These are phyloP conservation scores for Russula vinacea DNA, from an alignment of 768 basidiomycete genomes.

Conservation along the genomic window DNA sequence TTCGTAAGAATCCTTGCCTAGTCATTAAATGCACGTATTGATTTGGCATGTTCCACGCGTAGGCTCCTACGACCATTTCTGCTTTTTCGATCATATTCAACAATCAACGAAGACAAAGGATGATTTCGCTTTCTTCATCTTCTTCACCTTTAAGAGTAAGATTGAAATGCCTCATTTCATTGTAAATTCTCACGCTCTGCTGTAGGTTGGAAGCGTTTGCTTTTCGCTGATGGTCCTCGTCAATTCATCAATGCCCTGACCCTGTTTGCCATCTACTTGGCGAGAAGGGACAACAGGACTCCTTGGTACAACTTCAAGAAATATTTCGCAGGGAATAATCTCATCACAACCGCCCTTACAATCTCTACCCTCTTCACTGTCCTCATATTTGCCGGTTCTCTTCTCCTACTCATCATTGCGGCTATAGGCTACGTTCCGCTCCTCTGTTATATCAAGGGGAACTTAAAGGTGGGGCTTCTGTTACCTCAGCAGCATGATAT, in stretches of 20 bases:
- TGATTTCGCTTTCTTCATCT: conserved; percentile 98
- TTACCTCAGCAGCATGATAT: conserved; percentile 1
- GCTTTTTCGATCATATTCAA: conserved; percentile 95
- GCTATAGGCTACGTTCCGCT: conserved; percentile 91
- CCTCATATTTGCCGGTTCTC: conserved; percentile 78
- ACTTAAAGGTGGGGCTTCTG: conserved; percentile 69
- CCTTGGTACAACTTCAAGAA: conserved; percentile 68
- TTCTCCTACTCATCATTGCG: conserved; percentile 77
- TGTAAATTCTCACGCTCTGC: conserved; percentile 9
- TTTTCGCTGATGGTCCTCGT: conserved; percentile 93
- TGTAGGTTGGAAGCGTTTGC: conserved; percentile 79
- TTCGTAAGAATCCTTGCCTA: conserved; percentile 55
- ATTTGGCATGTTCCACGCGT: conserved; percentile 6
- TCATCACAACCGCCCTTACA: conserved; percentile 75
- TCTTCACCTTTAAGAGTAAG: conserved; percentile 98
- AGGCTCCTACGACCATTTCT: conserved; percentile 97
- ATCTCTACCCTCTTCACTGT: conserved; percentile 90
- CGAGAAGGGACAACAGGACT: conserved; percentile 45
- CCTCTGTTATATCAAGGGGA: conserved; percentile 92
- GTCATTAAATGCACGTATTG: neutral
- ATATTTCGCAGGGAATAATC: conserved; percentile 72
- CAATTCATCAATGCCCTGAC: conserved; percentile 97
- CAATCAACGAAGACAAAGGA: conserved; percentile 95
- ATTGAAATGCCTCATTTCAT: conserved; percentile 16
- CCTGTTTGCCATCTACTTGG: conserved; percentile 85